phyloP scores from a whole-genome alignment of 2,329 filamentous ascomycete genomes.

The Dothiorella sarmentorum region DNA sequence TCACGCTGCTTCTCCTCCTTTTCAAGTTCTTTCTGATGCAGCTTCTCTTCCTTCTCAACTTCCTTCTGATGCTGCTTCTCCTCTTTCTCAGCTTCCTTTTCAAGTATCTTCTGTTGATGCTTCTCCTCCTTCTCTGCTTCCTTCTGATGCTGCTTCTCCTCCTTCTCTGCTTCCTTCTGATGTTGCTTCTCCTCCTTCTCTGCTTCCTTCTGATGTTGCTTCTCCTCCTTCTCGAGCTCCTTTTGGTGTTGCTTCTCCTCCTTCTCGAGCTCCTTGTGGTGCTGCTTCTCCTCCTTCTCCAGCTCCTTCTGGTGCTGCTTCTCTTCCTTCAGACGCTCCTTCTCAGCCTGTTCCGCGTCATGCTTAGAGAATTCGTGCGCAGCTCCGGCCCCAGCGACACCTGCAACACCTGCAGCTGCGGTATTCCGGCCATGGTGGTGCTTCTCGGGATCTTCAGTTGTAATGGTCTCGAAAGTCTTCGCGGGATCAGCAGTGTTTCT shows the following conservation, averaged over 20 bases:
- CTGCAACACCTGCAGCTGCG: slow-evolving; percentile 25
- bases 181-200: slow-evolving; percentile 23
- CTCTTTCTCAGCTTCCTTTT: slow-evolving; percentile 20
- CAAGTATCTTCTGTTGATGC: slow-evolving; percentile 15
- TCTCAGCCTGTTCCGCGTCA: slow-evolving; percentile 25
- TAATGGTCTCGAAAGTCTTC: too few species aligned
- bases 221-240: slow-evolving; percentile 13
- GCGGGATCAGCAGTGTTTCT: slow-evolving; percentile 22
- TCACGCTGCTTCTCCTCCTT: slow-evolving; percentile 20
- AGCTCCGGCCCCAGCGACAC: slow-evolving; percentile 26
- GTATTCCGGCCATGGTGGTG: slow-evolving; percentile 30
- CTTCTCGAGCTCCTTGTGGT: slow-evolving; percentile 25
- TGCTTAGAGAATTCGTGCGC: slow-evolving; percentile 31
- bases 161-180: slow-evolving; percentile 23
- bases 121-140: slow-evolving; percentile 26
- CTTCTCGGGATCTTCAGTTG: slow-evolving; percentile 17
- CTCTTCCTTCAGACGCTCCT: slow-evolving; percentile 19
- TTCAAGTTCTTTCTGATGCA: slow-evolving; percentile 19
- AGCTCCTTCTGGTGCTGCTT: slow-evolving; percentile 11
- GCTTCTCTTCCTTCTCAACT: slow-evolving; percentile 22
- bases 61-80: slow-evolving; percentile 24
- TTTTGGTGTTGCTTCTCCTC: slow-evolving; percentile 21
- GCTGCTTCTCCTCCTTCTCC: slow-evolving; percentile 22
- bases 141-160: slow-evolving; percentile 26
- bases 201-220: slow-evolving; percentile 21